Conservation (phyloP, 345 rosid species). For the Excoecaria agallocha region DNA sequence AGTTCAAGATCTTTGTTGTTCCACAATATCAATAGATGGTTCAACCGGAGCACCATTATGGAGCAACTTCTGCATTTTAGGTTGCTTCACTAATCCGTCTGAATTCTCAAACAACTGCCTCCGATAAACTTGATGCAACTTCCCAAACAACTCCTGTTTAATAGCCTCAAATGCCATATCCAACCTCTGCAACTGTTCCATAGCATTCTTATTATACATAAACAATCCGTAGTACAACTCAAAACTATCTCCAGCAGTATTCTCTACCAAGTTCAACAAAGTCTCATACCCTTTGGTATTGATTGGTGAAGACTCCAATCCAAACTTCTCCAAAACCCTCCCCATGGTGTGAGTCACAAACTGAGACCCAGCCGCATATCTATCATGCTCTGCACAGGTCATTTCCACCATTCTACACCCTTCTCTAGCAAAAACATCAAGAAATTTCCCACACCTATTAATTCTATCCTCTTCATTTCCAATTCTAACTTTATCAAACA, state of each 20-base stretch:
- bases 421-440: constrained; percentile 41
- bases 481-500: constrained; percentile 56
- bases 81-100: constrained; percentile 6
- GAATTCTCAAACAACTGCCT: constrained; percentile 44
- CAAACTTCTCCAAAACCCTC: constrained; percentile 60
- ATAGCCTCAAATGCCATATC: constrained; percentile 71
- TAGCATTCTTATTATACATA: constrained; percentile 59
- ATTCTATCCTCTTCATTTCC: constrained; percentile 37
- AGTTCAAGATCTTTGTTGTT: constrained; percentile 8
- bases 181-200: constrained; percentile 71
- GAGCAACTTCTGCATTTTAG: constrained; percentile 26
- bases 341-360: constrained; percentile 80
- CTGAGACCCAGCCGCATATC: constrained; percentile 67
- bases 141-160: constrained; percentile 55
- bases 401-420: constrained; percentile 87
- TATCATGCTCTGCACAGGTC: constrained; percentile 71
- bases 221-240: constrained; percentile 76
- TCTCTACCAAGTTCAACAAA: constrained; percentile 72
- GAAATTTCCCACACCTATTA: constrained; percentile 40
- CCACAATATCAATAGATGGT: neutral
- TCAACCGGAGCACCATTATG: constrained; percentile 23
- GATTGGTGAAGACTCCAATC: constrained; percentile 61
- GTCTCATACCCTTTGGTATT: constrained; percentile 85
- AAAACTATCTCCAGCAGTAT: constrained; percentile 70
- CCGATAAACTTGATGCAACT: constrained; percentile 38